Percentiles rank a stretch among this genome's conserved stretches.
These are phyloP conservation scores for Xylariaceae sp. DNA, from an alignment of 2,329 filamentous ascomycete species.

Conservation along the genomic window DNA sequence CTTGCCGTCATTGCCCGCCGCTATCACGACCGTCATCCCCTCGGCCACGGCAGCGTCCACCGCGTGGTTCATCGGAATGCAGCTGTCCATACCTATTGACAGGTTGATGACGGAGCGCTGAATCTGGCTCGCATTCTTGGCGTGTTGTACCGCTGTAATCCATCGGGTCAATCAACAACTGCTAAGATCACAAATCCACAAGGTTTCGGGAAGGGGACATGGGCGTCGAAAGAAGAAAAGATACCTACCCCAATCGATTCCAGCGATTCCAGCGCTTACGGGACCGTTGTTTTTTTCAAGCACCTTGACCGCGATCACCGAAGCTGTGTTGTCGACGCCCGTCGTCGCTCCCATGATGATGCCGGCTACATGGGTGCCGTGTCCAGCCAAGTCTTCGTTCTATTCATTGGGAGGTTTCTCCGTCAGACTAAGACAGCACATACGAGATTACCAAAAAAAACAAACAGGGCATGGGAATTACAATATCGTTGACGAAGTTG, in stretches of 20 bases:
- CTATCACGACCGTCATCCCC: conserved; percentile 25
- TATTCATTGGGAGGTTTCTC: too few species aligned
- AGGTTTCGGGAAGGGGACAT: too few species aligned
- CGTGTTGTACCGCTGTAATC: conserved; percentile 27
- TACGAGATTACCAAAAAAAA: too few species aligned
- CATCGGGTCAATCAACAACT: too few species aligned
- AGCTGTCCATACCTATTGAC: conserved; percentile 21
- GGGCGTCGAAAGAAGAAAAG: too few species aligned
- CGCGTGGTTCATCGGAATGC: conserved; percentile 18
- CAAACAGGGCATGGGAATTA: neutral
- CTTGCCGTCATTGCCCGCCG: conserved; percentile 24
- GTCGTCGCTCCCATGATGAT: conserved; percentile 24
- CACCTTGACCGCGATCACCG: conserved; percentile 25
- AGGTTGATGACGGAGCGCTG: conserved; percentile 27
- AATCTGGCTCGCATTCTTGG: conserved; percentile 15
- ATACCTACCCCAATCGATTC: conserved; percentile 26
- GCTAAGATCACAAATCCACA: too few species aligned
- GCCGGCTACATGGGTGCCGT: conserved; percentile 26
- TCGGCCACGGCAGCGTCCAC: conserved; percentile 17
- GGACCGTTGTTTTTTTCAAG: conserved; percentile 15
- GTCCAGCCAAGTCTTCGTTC: too few species aligned
- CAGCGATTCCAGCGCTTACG: conserved; percentile 17
- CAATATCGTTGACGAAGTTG: conserved; percentile 20
- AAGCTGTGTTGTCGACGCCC: conserved; percentile 26
- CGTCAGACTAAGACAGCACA: too few species aligned